phyloP scores from a whole-genome alignment of 176 grass and related monocot genomes.

The Neostapfia colusana region DNA sequence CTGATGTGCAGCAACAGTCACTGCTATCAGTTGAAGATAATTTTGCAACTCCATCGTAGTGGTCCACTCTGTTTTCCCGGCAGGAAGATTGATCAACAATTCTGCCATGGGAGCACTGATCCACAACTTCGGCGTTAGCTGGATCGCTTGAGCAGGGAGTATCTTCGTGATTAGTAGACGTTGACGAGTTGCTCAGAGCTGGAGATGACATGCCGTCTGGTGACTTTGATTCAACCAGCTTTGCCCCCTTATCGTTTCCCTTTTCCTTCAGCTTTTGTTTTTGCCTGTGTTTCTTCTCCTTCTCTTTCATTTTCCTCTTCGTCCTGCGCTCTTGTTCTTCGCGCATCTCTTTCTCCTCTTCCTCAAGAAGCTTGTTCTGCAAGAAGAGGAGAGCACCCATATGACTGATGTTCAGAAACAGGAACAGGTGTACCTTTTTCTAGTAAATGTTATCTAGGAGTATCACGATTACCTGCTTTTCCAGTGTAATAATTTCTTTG shows the following conservation, averaged over 20 bases:
- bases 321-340: constrained; percentile 86
- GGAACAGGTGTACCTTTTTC: background rate
- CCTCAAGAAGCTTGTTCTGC: constrained; percentile 89
- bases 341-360: constrained; percentile 91
- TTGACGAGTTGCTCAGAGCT: constrained; percentile 43
- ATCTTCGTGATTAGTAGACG: constrained; percentile 40
- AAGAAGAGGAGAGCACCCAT: constrained; percentile 24
- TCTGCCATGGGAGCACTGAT: constrained; percentile 4
- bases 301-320: constrained; percentile 78
- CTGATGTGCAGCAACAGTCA: constrained; percentile 45
- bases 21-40: constrained; percentile 30
- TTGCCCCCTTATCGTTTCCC: constrained; percentile 81
- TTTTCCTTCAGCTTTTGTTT: constrained; percentile 94
- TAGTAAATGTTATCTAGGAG: constrained; percentile 24
- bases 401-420: constrained; percentile 29
- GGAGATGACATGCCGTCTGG: constrained; percentile 28
- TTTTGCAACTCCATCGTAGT: constrained; percentile 31
- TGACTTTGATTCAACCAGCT: constrained; percentile 45
- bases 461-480: constrained; percentile 74
- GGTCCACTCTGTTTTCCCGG: constrained; percentile 16
- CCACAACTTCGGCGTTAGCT: constrained; percentile 5
- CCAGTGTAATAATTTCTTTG: constrained; percentile 94
- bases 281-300: constrained; percentile 85
- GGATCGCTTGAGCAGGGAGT: constrained; percentile 44
- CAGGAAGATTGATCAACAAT: constrained; percentile 30